Percentiles rank a stretch among this genome's conserved stretches.
phyloP scores from a whole-genome alignment of 2,329 filamentous ascomycete species.

The Tympanopsis confertula region DNA sequence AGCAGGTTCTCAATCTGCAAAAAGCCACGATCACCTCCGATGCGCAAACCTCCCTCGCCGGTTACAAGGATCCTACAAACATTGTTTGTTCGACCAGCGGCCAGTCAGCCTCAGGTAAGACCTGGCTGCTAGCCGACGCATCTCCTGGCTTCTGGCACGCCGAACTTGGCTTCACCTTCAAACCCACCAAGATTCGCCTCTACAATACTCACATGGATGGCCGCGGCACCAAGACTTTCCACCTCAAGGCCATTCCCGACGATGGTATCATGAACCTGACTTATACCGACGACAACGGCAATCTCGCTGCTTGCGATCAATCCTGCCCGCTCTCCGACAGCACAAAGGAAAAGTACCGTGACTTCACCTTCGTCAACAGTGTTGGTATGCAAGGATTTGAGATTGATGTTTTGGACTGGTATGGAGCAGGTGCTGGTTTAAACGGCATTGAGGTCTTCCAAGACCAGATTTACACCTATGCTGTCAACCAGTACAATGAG shows the following conservation, averaged over 20 bases:
- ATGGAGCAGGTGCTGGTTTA: conserved; percentile 55
- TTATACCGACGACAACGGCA: conserved; percentile 45
- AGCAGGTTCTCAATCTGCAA: conserved; percentile 53
- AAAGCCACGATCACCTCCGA: conserved; percentile 46
- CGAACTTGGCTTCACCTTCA: conserved; percentile 54
- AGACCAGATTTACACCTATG: conserved; percentile 52
- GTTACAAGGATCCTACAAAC: conserved; percentile 47
- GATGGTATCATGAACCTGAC: conserved; percentile 65
- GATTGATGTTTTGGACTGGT: conserved; percentile 56
- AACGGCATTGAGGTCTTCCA: conserved; percentile 60
- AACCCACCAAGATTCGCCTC: conserved; percentile 54
- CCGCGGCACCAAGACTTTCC: conserved; percentile 55
- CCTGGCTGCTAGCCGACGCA: conserved; percentile 53
- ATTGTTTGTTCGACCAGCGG: conserved; percentile 53
- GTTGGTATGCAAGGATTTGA: conserved; percentile 59
- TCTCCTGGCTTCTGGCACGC: conserved; percentile 56
- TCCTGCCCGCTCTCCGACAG: conserved; percentile 53
- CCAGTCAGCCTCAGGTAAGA: conserved; percentile 39
- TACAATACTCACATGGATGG: conserved; percentile 58
- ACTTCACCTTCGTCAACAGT: conserved; percentile 56
- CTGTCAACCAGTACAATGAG: conserved; percentile 57
- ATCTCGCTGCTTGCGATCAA: conserved; percentile 43
- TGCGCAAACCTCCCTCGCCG: conserved; percentile 34
- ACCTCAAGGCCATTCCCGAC: conserved; percentile 54
- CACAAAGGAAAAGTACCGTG: conserved; percentile 42